Base-by-base conservation (phyloP, 2,329 filamentous ascomycete species). In the Monosporascus sp. region DNA sequence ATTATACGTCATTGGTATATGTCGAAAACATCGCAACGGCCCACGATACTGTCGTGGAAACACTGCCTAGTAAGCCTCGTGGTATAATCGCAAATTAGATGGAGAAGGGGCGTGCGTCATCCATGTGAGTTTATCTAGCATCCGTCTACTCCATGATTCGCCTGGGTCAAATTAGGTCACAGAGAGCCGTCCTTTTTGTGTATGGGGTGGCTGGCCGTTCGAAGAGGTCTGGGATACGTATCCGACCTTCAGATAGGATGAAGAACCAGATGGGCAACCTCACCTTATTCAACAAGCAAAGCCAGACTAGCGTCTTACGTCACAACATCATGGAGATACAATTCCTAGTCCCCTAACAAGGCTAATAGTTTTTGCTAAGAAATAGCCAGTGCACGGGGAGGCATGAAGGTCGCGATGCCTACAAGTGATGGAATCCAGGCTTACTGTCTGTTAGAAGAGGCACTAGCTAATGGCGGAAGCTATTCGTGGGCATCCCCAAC, bases 401-500 rank as follows among this genome's bases (percentile, higher is more conserved):
- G 59, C 20, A 65, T 67, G 27, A 69, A 64, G 11, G 50, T 72
- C 2, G 56, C 55, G 2, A 55, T 69, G 1, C 64, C 68, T 1
- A 52, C 56, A 34, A 58, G 65, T 34, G 71, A 68, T 71, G 43
- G 41, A 7, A 27, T 11, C 16, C n/a, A 2, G 17, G 38, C 49
- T 54, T 24, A 62, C 17, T 2, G 7, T 37, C 16, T 1, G 3
- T 48, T 27, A 72, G 70, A 1, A 62, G 59, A 50, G 70, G 70
- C 2, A 62, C 46, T 19, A 71, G 70, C 3, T 49, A 62, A 56
- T 63, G 61, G 54, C 71, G 66, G 41, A 68, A 68, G 55, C 45
- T 73, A 3, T 72, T 70, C 1, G 61, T 71, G 5, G 63, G 59
- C 9, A 64, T 72, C 2, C 70, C 70, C 61, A 61, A 3, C 56